Evolutionary conservation across 129 eudicot species (phyloP).

Genomic region (Escallonia rubra): DNA sequence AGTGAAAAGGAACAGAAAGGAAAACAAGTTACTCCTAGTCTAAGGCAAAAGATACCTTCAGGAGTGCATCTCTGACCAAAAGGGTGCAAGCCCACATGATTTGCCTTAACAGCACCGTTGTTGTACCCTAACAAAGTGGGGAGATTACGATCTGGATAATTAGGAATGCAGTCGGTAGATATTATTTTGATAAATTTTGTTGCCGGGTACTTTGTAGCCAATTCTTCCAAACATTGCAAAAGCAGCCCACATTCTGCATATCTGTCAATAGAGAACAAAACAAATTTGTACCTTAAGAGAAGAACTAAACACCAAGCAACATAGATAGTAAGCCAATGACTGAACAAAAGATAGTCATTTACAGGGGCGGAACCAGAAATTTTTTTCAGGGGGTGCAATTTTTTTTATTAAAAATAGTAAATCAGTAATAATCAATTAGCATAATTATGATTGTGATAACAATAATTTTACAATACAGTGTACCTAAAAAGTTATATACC

Average conservation of each 20-base stretch:
- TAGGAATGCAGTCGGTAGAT: slow-evolving; percentile 89
- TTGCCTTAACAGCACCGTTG: slow-evolving; percentile 78
- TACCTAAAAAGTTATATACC: too few species aligned
- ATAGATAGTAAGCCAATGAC: too few species aligned
- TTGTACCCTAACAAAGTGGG: slow-evolving; percentile 80
- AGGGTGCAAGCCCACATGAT: slow-evolving; percentile 56
- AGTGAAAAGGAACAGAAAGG: too few species aligned
- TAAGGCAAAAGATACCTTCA: slow-evolving; percentile 42
- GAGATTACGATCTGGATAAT: slow-evolving; percentile 76
- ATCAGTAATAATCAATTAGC: too few species aligned
- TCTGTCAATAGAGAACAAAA: slow-evolving; percentile 21
- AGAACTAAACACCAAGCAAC: neutral
- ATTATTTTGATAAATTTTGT: slow-evolving; percentile 79
- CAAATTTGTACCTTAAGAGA: neutral
- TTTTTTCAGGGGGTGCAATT: too few species aligned
- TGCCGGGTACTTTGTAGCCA: slow-evolving; percentile 68
- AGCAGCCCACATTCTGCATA: slow-evolving; percentile 62
- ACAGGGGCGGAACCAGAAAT: too few species aligned
- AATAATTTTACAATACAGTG: too few species aligned
- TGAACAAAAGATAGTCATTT: too few species aligned
- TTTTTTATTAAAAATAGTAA: too few species aligned
- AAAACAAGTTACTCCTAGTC: too few species aligned
- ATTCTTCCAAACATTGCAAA: slow-evolving; percentile 62
- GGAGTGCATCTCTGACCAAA: slow-evolving; percentile 85
- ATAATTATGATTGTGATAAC: too few species aligned